Evolutionary conservation across 208 protist species (phyloP).

Genomic region (Herpetomonas samuelpessoai): DNA sequence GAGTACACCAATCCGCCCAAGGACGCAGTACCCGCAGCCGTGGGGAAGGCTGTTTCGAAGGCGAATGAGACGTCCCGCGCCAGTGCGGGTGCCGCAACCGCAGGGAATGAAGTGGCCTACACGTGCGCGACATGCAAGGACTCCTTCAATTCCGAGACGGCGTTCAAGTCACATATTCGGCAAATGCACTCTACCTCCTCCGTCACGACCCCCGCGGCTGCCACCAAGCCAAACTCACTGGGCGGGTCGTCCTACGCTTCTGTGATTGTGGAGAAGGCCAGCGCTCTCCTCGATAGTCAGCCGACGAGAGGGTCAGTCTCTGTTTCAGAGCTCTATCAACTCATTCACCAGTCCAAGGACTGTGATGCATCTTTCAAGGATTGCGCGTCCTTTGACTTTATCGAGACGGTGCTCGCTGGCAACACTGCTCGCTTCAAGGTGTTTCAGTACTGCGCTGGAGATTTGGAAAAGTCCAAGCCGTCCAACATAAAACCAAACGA

Average conservation of each 20-base stretch:
- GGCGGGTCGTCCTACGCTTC: background rate
- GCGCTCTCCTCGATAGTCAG: background rate
- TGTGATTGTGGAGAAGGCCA: background rate
- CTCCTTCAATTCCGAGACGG: background rate
- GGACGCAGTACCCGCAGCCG: background rate
- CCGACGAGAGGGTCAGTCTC: background rate
- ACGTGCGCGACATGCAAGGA: no score
- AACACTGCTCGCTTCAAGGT: background rate
- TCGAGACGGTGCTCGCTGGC: background rate
- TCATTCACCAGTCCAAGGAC: background rate
- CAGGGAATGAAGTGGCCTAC: no score
- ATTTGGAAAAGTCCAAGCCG: background rate
- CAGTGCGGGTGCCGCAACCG: no score
- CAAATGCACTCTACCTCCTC: no score
- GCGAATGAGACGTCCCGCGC: no score
- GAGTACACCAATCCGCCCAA: conserved; percentile 24
- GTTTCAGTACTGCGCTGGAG: background rate
- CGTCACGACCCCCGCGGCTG: no score
- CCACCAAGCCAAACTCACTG: no score
- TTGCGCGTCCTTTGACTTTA: background rate
- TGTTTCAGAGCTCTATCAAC: background rate
- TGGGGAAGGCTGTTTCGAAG: background rate
- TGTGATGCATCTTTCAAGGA: background rate
- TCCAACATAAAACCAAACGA: background rate
- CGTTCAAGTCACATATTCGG: no score